Percentiles rank a stretch among this genome's conserved stretches.
Conservation (phyloP, 2,329 filamentous ascomycete species). For the Emergomyces pasteurianus region DNA sequence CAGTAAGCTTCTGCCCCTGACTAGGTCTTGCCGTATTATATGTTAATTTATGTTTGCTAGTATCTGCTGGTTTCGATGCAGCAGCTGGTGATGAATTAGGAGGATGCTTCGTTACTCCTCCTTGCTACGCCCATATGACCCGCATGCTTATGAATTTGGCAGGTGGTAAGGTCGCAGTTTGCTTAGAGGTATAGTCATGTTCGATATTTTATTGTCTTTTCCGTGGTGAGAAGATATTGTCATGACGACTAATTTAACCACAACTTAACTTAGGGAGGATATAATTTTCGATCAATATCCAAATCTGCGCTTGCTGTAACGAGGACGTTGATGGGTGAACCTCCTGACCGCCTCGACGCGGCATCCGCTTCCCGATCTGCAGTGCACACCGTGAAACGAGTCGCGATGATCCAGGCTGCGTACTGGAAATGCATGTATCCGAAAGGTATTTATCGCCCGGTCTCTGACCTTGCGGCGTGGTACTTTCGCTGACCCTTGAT, state of each 20-base stretch:
- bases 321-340: constrained; percentile 87
- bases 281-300: constrained; percentile 87
- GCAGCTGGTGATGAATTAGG: constrained; percentile 87
- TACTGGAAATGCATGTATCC: constrained; percentile 87
- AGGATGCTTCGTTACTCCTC: constrained; percentile 80
- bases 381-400: constrained; percentile 45
- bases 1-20: constrained; percentile 25
- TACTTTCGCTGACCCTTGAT: background rate
- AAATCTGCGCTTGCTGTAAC: constrained; percentile 85
- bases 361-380: constrained; percentile 39
- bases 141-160: constrained; percentile 97
- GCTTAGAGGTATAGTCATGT: constrained; percentile 52
- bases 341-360: constrained; percentile 51
- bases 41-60: constrained; percentile 22
- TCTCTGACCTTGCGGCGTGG: background rate
- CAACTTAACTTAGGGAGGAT: constrained; percentile 51
- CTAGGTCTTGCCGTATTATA: constrained; percentile 7
- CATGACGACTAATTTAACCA: background rate
- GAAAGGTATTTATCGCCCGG: constrained; percentile 31
- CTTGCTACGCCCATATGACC: constrained; percentile 96
- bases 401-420: constrained; percentile 46
- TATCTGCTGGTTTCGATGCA: constrained; percentile 92
- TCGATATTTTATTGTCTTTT: background rate
- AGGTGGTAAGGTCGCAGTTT: constrained; percentile 78
- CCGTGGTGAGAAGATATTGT: too few relatives aligned